These are phyloP conservation scores for Bonia amplexicaulis DNA, from an alignment of 176 grass and related monocot genomes.

Conservation along the genomic window DNA sequence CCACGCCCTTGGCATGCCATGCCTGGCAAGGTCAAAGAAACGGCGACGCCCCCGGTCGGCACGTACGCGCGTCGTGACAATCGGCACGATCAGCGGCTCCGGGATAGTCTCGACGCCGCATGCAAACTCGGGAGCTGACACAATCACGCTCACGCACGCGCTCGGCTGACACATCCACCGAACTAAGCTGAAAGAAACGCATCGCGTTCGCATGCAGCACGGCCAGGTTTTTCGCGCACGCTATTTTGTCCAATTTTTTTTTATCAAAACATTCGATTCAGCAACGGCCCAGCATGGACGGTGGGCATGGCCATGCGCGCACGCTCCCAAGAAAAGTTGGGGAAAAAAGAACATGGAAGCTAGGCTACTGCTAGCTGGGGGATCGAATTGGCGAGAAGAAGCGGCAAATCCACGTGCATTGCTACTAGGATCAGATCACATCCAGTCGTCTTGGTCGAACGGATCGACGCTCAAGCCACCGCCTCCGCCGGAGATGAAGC, in stretches of 20 bases:
- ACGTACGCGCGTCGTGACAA: slow-evolving; percentile 31
- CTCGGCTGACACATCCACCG: background rate
- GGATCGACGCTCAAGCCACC: background rate
- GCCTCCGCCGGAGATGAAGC: slow-evolving; percentile 11
- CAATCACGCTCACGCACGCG: background rate
- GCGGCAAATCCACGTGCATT: slow-evolving; percentile 20
- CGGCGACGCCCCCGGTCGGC: slow-evolving; percentile 20
- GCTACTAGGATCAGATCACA: slow-evolving; percentile 10
- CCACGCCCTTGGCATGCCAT: slow-evolving; percentile 11
- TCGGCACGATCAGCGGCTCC: background rate
- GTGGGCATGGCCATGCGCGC: background rate
- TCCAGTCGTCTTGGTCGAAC: slow-evolving; percentile 36
- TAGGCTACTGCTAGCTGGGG: slow-evolving; percentile 1
- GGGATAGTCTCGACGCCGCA: slow-evolving; percentile 29
- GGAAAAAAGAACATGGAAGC: background rate
- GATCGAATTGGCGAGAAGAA: background rate
- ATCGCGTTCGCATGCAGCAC: background rate
- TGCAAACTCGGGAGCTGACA: slow-evolving; percentile 19
- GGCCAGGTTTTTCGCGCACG: background rate
- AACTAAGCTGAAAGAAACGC: slow-evolving; percentile 6
- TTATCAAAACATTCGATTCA: background rate
- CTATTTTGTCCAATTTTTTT: background rate
- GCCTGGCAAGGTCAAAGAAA: slow-evolving; percentile 1
- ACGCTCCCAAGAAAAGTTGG: background rate
- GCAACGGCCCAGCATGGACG: background rate